Base-by-base conservation (phyloP, 129 eudicot species). In the Helichrysum umbraculigerum region DNA sequence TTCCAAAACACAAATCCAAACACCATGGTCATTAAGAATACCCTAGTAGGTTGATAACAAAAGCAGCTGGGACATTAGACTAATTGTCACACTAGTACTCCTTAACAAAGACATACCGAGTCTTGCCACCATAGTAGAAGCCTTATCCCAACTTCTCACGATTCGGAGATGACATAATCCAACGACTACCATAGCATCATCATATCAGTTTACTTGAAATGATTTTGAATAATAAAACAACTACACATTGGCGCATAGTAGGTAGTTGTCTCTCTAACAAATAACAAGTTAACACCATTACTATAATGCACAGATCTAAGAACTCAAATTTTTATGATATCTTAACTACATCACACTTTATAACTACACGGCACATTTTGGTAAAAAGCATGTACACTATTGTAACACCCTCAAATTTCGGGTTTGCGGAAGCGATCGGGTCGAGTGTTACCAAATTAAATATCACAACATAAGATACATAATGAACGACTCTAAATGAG, bases 91-190 rank as follows among this genome's bases (percentile, higher is more conserved):
- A 42, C 50, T 42, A 10, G 50, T 2, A 54, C 60, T n/a, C 25
- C 25, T 54, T 54, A 1, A 16, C 8, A 54, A 6, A 57, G 6
- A 94, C 98, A 69, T 94, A 94, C 66, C 86, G 96, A 30, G 96
- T 89, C 82, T 94, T 94, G 71, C 98, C 98, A 77, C 98, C 98
- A 33, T 88, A 94, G 90, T 12, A 94, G 25, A 22, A 94, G 90
- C 78, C 98, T 78, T 59, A 91, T 79, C 61, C 92, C 89, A 66
- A 84, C 84, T 75, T 84, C 85, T 66, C 89, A 84, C 22, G 98
- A 91, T 84, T 94, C 96, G 12, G 97, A 93, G 68, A 94, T 88
- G 35, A 91, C 97, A 80, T 87, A 77, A 84, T 94, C 98, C 82
- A 94, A 72, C 20, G 93, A 88, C 98, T 94, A 78, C 42, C 34